A percentile compares a stretch with the other conserved stretches of the same genome.
Conservation (phyloP, 2,329 filamentous ascomycete genomes). For the Neopestalotiopsis clavispora region DNA sequence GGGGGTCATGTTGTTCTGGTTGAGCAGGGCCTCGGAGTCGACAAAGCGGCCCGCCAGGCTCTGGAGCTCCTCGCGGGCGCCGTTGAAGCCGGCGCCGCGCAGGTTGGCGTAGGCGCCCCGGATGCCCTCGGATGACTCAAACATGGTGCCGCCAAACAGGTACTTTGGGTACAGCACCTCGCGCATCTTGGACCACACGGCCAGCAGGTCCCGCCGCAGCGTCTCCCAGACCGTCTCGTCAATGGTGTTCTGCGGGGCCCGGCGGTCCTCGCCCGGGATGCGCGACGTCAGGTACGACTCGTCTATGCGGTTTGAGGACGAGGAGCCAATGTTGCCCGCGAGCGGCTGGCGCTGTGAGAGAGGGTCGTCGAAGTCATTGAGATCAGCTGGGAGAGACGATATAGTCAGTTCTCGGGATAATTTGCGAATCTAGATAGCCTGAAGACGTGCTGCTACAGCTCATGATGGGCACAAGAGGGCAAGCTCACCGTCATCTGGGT, state of each 20-base stretch:
- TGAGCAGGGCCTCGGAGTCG: constrained; percentile 65
- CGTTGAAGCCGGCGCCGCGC: constrained; percentile 61
- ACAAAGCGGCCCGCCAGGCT: constrained; percentile 66
- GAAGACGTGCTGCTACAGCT: neutral
- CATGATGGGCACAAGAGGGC: neutral
- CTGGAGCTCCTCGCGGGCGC: constrained; percentile 66
- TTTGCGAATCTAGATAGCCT: too few relatives aligned
- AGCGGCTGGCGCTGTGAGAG: constrained; percentile 74
- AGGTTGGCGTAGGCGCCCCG: constrained; percentile 68
- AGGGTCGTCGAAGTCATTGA: constrained; percentile 93
- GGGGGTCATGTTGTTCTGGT: constrained; percentile 78
- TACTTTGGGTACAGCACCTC: constrained; percentile 97
- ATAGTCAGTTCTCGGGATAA: neutral
- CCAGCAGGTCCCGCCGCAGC: constrained; percentile 86
- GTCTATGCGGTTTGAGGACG: constrained; percentile 64
- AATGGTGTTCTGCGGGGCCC: constrained; percentile 89
- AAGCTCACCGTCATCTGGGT: constrained; percentile 74
- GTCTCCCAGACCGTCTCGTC: constrained; percentile 98
- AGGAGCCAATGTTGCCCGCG: constrained; percentile 79
- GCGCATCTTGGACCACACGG: constrained; percentile 97
- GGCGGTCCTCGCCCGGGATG: constrained; percentile 91
- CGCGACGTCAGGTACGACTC: constrained; percentile 85
- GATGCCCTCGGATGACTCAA: constrained; percentile 57
- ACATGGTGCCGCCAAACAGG: constrained; percentile 75
- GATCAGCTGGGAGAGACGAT: constrained; percentile 62